Percentiles rank a stretch among this genome's conserved stretches.
Conservation (phyloP, 1,139 yeast species). For the Debaryomycetaceae sp. region DNA sequence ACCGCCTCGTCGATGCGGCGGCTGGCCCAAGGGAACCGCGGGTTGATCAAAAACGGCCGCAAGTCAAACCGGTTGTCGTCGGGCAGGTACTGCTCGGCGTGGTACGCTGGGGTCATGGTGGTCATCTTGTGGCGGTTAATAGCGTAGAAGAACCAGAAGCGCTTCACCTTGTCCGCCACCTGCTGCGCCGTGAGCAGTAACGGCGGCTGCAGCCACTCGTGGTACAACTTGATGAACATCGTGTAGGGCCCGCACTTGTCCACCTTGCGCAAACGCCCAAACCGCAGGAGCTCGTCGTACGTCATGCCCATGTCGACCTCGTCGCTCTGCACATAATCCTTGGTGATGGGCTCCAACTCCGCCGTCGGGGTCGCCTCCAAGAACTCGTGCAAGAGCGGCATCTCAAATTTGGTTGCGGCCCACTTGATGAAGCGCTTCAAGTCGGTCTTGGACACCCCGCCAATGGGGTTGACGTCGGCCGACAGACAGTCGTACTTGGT, state of each 20-base stretch:
- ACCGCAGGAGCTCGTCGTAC: slow-evolving; percentile 84
- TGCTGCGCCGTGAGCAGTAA: slow-evolving; percentile 67
- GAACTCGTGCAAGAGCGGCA: slow-evolving; percentile 77
- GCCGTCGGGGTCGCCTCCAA: slow-evolving; percentile 95
- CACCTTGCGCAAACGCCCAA: slow-evolving; percentile 89
- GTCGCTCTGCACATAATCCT: slow-evolving; percentile 88
- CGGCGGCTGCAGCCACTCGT: slow-evolving; percentile 82
- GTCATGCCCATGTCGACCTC: slow-evolving; percentile 99
- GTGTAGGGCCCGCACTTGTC: slow-evolving; percentile 95
- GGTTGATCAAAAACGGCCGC: slow-evolving; percentile 88
- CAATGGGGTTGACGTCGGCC: slow-evolving; percentile 96
- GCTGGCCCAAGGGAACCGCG: slow-evolving; percentile 88
- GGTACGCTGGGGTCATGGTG: slow-evolving; percentile 92
- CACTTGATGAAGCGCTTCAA: slow-evolving; percentile 79
- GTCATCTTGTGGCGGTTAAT: slow-evolving; percentile 96
- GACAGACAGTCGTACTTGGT: slow-evolving; percentile 96
- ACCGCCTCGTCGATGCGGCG: slow-evolving; percentile 81
- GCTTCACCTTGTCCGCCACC: slow-evolving; percentile 87
- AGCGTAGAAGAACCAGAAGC: slow-evolving; percentile 89
- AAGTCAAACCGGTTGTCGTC: slow-evolving; percentile 95
- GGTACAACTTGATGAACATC: slow-evolving; percentile 84
- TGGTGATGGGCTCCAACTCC: slow-evolving; percentile 93
- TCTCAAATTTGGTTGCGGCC: slow-evolving; percentile 62
- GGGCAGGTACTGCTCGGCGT: slow-evolving; percentile 96
- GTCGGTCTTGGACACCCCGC: slow-evolving; percentile 94